These are phyloP conservation scores for Melaleuca quinquenervia DNA, from an alignment of 345 rosid genomes.

Conservation along the genomic window DNA sequence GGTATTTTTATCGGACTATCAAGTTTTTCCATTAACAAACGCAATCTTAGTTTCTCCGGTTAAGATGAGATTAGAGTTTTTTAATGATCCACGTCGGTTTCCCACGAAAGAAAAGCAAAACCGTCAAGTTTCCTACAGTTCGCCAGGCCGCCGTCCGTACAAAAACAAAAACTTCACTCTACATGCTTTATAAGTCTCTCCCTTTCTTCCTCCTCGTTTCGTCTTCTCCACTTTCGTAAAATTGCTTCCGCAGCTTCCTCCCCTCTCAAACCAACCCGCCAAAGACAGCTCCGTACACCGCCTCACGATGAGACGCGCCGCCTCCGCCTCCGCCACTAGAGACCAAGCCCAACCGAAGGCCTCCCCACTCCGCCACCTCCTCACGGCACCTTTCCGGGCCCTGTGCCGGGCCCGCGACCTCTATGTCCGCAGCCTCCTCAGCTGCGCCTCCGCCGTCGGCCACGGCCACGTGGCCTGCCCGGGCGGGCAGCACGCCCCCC, in stretches of 20 bases:
- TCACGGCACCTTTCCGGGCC: conserved; percentile 31
- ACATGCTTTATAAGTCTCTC: no score
- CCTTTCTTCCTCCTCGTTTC: background rate
- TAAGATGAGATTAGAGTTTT: no score
- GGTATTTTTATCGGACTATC: no score
- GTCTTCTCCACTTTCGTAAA: background rate
- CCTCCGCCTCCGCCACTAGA: background rate
- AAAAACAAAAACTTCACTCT: no score
- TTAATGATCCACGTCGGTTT: no score
- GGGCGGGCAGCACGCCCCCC: conserved; percentile 3
- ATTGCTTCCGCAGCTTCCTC: background rate
- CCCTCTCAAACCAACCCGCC: background rate
- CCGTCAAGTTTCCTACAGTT: no score
- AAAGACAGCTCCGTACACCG: background rate
- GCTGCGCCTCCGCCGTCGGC: conserved; percentile 22
- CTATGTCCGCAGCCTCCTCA: conserved; percentile 53
- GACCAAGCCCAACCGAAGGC: background rate
- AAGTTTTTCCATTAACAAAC: no score
- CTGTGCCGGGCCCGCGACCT: conserved; percentile 53
- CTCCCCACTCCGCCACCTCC: conserved; percentile 21
- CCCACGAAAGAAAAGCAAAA: no score
- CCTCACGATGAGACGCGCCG: background rate
- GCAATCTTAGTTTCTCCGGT: no score
- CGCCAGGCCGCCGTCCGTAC: no score
- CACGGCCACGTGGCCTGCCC: conserved; percentile 7